Conservation (phyloP, 2,329 filamentous ascomycete species). For the Trichophyton schoenleinii region DNA sequence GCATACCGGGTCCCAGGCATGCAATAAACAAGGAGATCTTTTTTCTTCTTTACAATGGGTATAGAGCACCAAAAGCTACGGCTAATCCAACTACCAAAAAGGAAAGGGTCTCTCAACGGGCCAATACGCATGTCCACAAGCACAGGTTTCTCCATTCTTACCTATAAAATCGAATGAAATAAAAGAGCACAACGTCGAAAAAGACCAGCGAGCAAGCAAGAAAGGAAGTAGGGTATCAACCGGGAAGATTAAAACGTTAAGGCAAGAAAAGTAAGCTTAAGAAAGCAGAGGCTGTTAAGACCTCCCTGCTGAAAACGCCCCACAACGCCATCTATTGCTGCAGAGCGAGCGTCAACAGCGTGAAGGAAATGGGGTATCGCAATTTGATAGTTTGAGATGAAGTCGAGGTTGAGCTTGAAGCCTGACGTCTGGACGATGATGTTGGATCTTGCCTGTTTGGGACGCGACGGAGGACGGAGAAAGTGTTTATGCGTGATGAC, state of each 20-base stretch:
- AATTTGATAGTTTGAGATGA: not conserved
- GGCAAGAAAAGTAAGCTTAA: not conserved
- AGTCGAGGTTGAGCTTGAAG: not conserved
- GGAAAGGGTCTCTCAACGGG: not conserved
- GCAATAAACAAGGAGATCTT: not conserved
- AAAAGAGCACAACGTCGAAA: not conserved
- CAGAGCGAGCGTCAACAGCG: not conserved
- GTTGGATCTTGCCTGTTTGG: not conserved
- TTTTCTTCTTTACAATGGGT: not conserved
- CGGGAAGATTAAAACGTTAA: not conserved
- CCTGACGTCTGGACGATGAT: not conserved
- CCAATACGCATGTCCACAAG: not conserved
- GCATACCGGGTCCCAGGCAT: no score
- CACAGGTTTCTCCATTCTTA: not conserved
- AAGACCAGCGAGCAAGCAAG: not conserved
- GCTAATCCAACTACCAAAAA: not conserved
- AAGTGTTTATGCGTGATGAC: not conserved
- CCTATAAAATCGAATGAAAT: not conserved
- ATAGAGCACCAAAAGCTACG: not conserved
- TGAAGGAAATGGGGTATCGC: not conserved
- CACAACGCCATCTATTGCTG: constrained; percentile 1
- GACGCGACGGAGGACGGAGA: not conserved
- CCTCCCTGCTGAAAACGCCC: not conserved
- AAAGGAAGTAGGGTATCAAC: not conserved
- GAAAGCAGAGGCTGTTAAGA: not conserved